Conservation (phyloP, 2,329 filamentous ascomycete genomes). For the Ophiostoma sp. region DNA sequence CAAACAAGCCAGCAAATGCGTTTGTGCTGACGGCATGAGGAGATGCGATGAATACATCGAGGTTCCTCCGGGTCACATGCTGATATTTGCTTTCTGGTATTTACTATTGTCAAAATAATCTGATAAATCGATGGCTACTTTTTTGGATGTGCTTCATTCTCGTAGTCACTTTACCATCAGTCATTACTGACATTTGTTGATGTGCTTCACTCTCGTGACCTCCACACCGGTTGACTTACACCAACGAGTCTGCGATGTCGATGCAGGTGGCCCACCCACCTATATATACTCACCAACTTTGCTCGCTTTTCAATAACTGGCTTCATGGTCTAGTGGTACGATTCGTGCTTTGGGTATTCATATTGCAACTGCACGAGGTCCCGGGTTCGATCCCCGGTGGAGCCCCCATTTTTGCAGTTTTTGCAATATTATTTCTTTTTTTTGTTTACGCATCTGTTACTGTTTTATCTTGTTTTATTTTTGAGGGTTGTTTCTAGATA, state of each 20-base stretch:
- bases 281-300: constrained; percentile 10
- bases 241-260: neutral
- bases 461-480: neutral
- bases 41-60: neutral
- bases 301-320: neutral
- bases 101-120: too few relatives aligned
- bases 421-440: neutral
- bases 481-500: neutral
- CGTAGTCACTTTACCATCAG: too few relatives aligned
- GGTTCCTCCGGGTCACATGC: neutral
- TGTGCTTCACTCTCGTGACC: neutral
- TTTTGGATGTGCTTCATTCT: neutral
- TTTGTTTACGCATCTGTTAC: neutral
- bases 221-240: neutral
- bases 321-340: constrained; percentile 29
- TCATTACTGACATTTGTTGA: neutral
- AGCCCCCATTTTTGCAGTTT: constrained; percentile 24
- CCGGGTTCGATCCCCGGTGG: constrained; percentile 29
- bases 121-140: neutral
- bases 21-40: neutral
- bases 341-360: constrained; percentile 28
- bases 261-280: neutral
- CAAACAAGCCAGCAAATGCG: neutral
- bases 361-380: constrained; percentile 28
- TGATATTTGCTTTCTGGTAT: too few relatives aligned